phyloP scores from a whole-genome alignment of 2,329 filamentous ascomycete species.

The Bipolaris zeicola region DNA sequence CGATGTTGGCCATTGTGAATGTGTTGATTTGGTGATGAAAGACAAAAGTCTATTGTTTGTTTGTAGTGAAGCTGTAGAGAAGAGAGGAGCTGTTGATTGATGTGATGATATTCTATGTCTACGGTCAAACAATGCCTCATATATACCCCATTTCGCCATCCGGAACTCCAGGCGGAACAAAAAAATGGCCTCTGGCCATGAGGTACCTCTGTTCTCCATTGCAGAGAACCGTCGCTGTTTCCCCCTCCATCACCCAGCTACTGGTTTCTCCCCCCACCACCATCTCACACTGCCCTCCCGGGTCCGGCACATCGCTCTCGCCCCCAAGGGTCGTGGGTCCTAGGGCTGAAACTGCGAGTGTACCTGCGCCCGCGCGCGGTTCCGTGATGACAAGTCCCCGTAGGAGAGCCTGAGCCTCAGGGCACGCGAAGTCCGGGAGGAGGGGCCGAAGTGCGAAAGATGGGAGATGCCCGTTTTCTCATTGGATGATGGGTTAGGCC shows the following conservation, averaged over 20 bases:
- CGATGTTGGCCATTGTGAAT: slow-evolving; percentile 48
- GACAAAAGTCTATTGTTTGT: no score
- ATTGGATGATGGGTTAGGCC: no score
- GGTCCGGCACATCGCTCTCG: slow-evolving; percentile 33
- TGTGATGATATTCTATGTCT: slow-evolving; percentile 25
- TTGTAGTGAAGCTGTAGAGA: neutral
- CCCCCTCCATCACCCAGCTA: slow-evolving; percentile 20
- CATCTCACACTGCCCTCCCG: slow-evolving; percentile 27
- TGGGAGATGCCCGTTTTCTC: slow-evolving; percentile 3
- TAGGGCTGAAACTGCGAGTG: slow-evolving; percentile 34
- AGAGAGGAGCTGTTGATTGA: neutral
- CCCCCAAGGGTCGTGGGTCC: slow-evolving; percentile 33
- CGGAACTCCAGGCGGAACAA: slow-evolving; percentile 42
- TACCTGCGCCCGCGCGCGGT: slow-evolving; percentile 29
- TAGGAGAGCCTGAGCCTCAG: slow-evolving; percentile 39
- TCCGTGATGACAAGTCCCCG: slow-evolving; percentile 31
- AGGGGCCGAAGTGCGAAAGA: slow-evolving; percentile 37
- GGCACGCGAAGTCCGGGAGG: slow-evolving; percentile 21
- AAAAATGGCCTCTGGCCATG: slow-evolving; percentile 24
- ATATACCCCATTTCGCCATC: slow-evolving; percentile 38
- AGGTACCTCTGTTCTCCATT: slow-evolving; percentile 28
- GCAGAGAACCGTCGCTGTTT: slow-evolving; percentile 25
- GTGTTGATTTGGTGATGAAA: slow-evolving; percentile 18
- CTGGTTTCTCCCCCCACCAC: slow-evolving; percentile 23
- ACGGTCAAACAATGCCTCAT: slow-evolving; percentile 27